phyloP scores from a whole-genome alignment of 306 rosid species.

The Inga oerstediana region DNA sequence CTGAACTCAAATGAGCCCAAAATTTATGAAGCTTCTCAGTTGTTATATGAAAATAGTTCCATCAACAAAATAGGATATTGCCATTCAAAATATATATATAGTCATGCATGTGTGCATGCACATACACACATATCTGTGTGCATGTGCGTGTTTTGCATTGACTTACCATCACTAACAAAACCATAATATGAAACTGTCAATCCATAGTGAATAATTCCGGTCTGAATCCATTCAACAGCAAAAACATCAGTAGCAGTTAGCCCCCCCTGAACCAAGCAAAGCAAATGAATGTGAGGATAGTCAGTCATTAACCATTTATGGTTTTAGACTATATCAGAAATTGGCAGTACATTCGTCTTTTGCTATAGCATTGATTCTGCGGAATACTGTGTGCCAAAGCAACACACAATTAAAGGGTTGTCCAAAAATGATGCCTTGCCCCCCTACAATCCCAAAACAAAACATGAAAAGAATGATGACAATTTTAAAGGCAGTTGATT shows the following conservation, averaged over 20 bases:
- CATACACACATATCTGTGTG: neutral
- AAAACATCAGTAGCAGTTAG: slow-evolving; percentile 98
- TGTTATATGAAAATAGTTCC: slow-evolving; percentile 14
- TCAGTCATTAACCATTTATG: neutral
- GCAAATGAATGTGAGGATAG: neutral
- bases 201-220: slow-evolving; percentile 85
- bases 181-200: slow-evolving; percentile 96
- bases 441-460: neutral
- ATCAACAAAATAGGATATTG: slow-evolving; percentile 11
- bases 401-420: neutral
- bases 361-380: neutral
- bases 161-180: slow-evolving; percentile 95
- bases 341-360: neutral
- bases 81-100: neutral
- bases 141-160: neutral
- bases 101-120: neutral
- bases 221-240: slow-evolving; percentile 93
- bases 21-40: slow-evolving; percentile 7
- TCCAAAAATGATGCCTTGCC: slow-evolving; percentile 16
- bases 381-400: neutral
- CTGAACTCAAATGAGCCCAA: slow-evolving; percentile 18
- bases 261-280: slow-evolving; percentile 85
- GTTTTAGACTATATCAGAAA: neutral
- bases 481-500: slow-evolving; percentile 15
- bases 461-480: neutral